Evolutionary conservation across 345 rosid genomes (phyloP).

Genomic region (Mercurialis annua): DNA sequence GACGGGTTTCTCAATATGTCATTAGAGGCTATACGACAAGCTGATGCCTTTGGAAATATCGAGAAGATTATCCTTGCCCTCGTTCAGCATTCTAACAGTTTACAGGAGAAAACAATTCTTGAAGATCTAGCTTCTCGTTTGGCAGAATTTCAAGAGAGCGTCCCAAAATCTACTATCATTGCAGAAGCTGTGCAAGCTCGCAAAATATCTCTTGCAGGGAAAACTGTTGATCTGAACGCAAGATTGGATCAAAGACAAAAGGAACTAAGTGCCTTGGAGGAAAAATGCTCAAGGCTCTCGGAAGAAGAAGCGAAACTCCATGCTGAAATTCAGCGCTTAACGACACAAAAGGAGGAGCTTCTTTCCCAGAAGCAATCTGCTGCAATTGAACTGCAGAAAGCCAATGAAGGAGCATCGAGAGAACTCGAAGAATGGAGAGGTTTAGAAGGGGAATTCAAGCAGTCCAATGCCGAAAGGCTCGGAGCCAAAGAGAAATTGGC

Average conservation of each 20-base stretch:
- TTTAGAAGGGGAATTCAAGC: background rate
- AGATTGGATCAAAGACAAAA: background rate
- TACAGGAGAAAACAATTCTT: background rate
- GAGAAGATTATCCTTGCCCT: background rate
- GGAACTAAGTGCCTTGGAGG: background rate
- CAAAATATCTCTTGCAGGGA: background rate
- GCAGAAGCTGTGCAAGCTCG: slow-evolving; percentile 3
- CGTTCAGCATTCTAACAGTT: background rate
- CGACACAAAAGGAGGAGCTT: background rate
- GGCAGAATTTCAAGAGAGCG: background rate
- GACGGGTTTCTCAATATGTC: background rate
- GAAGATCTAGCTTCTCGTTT: background rate
- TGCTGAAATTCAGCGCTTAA: slow-evolving; percentile 2
- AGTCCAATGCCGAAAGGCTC: background rate
- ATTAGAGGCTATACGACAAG: background rate
- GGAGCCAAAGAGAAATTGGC: slow-evolving; percentile 3
- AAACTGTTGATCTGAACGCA: background rate
- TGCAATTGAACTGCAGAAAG: background rate
- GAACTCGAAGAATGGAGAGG: background rate
- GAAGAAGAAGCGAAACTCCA: slow-evolving; percentile 1
- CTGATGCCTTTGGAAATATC: slow-evolving; percentile 1
- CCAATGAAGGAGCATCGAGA: background rate
- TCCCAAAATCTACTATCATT: background rate
- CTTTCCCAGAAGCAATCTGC: background rate
- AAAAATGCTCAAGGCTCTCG: background rate